A percentile compares a stretch with the other conserved stretches of the same genome.
Evolutionary conservation across 2,329 filamentous ascomycete genomes (phyloP).

Genomic region (Xylariaceae sp.): DNA sequence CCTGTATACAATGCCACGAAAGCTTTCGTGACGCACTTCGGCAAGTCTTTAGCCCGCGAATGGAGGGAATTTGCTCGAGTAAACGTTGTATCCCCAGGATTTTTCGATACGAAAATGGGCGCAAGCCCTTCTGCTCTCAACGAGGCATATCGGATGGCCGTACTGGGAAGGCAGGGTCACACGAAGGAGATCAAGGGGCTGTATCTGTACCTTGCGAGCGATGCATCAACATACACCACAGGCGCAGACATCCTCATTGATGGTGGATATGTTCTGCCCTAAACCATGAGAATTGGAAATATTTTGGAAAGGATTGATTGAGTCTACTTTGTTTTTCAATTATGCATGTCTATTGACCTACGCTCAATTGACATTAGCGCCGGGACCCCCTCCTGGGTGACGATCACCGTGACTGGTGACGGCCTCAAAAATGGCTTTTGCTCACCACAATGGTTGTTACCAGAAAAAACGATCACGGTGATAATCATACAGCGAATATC

Average conservation of each 20-base stretch:
- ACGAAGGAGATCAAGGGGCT: conserved; percentile 20
- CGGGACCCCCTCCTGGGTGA: too few species aligned
- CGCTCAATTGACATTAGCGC: too few species aligned
- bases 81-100: conserved; percentile 52
- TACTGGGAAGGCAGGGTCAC: conserved; percentile 17
- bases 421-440: too few species aligned
- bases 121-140: conserved; percentile 8
- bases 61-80: conserved; percentile 56
- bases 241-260: conserved; percentile 18
- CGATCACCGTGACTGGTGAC: too few species aligned
- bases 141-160: conserved; percentile 18
- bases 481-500: too few species aligned
- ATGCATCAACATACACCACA: conserved; percentile 18
- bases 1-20: conserved; percentile 55
- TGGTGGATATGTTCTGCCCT: conserved; percentile 18
- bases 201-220: conserved; percentile 19
- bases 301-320: too few species aligned
- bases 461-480: too few species aligned
- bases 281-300: neutral
- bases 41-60: conserved; percentile 51
- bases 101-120: conserved; percentile 44
- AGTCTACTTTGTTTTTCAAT: too few species aligned
- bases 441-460: too few species aligned
- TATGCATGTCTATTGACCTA: too few species aligned
- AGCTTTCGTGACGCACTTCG: conserved; percentile 52